Base-by-base conservation (phyloP, 2,329 filamentous ascomycete genomes). In the Sporothrix variecibatus region DNA sequence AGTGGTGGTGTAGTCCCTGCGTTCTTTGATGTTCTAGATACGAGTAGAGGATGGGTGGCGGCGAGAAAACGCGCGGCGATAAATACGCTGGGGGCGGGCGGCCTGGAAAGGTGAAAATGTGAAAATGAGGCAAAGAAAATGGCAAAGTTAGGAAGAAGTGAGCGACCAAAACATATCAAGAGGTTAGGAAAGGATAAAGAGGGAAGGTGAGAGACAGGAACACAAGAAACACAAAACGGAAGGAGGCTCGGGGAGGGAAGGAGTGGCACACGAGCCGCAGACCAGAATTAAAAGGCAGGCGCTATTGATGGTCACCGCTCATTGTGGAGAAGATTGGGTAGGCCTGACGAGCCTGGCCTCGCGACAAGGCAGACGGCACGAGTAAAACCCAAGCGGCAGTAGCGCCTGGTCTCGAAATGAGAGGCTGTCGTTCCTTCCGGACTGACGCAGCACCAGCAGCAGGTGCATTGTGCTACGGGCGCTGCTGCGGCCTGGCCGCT, bases 351-450 rank as follows among this genome's bases (percentile, higher is more conserved):
- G 65, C 65, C 17, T 49, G 65, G 65, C 43, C 65, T 53, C 65
- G 53, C 49, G 34, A 65, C 28, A 62, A 73, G 58, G 72, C 72
- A 70, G 46, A 46, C 60, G 65, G 65, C 56, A 73, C 17, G 56
- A 64, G 60, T n/a, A 71, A 46, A n/a, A 28, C 72, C 58, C 65
- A 23, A 40, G 38, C 67, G 72, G 65, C 72, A 73, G 72, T 70
- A 73, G 73, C 73, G 73, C 68, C 49, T 74, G 68, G 60, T 68
- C 23, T 17, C 11, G 67, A 53, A 71, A 62, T 53, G 60, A 72
- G 60, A 58, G 34, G 60, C 60, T 64, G 56, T 51, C 51, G 58
- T 49, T 51, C 65, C 67, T 74, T 71, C 62, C 69, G 71, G 26
- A 60, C 51, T 71, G 70, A 74, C 49, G 69, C 73, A 72, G 69